phyloP scores from a whole-genome alignment of 768 basidiomycete species.

The Termitomyces titanicus region DNA sequence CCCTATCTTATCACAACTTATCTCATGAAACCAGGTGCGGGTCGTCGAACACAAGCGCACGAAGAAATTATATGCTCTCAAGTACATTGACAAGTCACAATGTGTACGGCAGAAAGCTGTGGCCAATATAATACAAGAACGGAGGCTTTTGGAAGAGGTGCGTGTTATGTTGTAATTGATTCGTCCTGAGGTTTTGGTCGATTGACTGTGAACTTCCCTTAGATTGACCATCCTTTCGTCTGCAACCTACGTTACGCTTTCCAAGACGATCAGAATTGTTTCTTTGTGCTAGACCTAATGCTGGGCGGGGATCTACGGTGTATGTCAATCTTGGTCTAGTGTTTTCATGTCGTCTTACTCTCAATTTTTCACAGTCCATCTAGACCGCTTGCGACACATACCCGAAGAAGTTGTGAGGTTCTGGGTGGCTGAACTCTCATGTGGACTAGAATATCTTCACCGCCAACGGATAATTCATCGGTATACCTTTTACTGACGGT shows the following conservation, averaged over 20 bases:
- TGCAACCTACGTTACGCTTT: constrained; percentile 94
- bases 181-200: background rate
- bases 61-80: constrained; percentile 90
- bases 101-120: constrained; percentile 90
- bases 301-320: constrained; percentile 91
- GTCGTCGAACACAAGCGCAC: constrained; percentile 95
- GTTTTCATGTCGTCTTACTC: background rate
- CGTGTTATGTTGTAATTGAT: constrained; percentile 14
- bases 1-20: background rate
- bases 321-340: constrained; percentile 37
- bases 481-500: constrained; percentile 40
- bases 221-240: constrained; percentile 89
- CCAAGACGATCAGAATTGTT: constrained; percentile 96
- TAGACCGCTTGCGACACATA: constrained; percentile 68
- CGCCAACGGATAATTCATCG: constrained; percentile 91
- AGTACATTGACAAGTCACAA: constrained; percentile 95
- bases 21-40: constrained; percentile 60
- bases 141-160: constrained; percentile 90
- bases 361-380: constrained; percentile 57
- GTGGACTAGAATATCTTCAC: constrained; percentile 87
- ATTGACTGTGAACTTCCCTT: constrained; percentile 3
- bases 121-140: constrained; percentile 92
- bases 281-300: constrained; percentile 97
- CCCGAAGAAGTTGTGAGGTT: constrained; percentile 75
- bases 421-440: constrained; percentile 85